Conservation (phyloP, 2,329 filamentous ascomycete genomes). For the Gaeumannomyces sp. region DNA sequence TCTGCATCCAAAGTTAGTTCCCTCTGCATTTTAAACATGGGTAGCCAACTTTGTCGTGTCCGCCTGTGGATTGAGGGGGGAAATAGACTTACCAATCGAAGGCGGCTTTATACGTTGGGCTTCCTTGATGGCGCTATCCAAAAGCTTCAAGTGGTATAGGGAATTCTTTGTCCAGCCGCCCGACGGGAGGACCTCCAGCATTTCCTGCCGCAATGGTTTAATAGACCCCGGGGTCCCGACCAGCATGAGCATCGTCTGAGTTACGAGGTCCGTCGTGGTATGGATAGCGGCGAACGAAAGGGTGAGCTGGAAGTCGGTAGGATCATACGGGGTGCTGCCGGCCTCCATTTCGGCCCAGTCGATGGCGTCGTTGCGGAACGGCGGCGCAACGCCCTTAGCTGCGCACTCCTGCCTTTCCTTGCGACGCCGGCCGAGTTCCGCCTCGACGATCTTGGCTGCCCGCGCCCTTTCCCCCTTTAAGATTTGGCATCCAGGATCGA, state of each 20-base stretch:
- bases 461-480: neutral
- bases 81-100: neutral
- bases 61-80: neutral
- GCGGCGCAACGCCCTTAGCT: neutral
- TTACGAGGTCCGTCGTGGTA: neutral
- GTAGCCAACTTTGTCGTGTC: too few species aligned
- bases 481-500: neutral
- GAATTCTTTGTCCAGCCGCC: neutral
- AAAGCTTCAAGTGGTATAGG: conserved; percentile 20
- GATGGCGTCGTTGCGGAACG: neutral
- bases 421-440: neutral
- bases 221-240: neutral
- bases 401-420: neutral
- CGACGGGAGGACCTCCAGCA: neutral
- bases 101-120: conserved; percentile 19
- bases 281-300: conserved; percentile 2
- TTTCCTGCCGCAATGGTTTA: neutral
- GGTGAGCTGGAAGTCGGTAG: neutral
- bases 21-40: too few species aligned
- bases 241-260: neutral
- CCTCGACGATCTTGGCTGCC: neutral
- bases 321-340: too few species aligned
- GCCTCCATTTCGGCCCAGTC: neutral
- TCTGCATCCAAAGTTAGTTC: too few species aligned
- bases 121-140: conserved; percentile 32